These are phyloP conservation scores for Floccularia luteovirens DNA, from an alignment of 768 basidiomycete species.

Conservation along the genomic window DNA sequence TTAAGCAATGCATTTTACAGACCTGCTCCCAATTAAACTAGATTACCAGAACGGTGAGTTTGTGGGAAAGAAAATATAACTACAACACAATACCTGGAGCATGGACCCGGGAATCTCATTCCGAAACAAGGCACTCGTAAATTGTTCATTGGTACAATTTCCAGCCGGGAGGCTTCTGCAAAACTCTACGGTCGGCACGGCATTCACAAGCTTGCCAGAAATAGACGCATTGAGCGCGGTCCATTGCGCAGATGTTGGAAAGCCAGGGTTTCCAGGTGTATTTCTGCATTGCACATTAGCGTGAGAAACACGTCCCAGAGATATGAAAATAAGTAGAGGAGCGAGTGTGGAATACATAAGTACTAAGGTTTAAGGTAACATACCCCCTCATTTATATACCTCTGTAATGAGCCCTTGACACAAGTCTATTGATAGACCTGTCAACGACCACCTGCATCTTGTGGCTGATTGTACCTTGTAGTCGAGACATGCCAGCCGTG, in stretches of 20 bases:
- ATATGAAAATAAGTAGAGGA: no score
- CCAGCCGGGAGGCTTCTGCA: conserved; percentile 9
- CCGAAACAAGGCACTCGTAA: conserved; percentile 11
- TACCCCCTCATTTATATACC: no score
- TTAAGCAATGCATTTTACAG: neutral
- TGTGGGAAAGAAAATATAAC: neutral
- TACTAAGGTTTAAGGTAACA: no score
- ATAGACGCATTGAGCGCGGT: conserved; percentile 13
- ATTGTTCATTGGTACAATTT: conserved; percentile 6
- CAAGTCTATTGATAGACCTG: no score
- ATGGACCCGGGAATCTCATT: conserved; percentile 11
- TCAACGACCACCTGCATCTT: no score
- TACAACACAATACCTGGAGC: conserved; percentile 8
- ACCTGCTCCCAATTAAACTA: conserved; percentile 11
- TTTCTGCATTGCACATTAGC: no score
- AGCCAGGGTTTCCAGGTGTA: conserved; percentile 13
- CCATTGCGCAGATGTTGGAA: conserved; percentile 12
- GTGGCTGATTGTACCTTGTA: no score
- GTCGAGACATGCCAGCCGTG: no score
- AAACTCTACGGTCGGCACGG: conserved; percentile 14
- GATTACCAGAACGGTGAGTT: neutral
- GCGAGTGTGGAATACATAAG: no score
- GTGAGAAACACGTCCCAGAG: no score
- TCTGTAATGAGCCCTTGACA: no score
- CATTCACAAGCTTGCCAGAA: conserved; percentile 13